Evolutionary conservation across 2,329 filamentous ascomycete genomes (phyloP), one percentile per base, ranked within the genome.

Genomic region (Neonectria faginata): DNA sequence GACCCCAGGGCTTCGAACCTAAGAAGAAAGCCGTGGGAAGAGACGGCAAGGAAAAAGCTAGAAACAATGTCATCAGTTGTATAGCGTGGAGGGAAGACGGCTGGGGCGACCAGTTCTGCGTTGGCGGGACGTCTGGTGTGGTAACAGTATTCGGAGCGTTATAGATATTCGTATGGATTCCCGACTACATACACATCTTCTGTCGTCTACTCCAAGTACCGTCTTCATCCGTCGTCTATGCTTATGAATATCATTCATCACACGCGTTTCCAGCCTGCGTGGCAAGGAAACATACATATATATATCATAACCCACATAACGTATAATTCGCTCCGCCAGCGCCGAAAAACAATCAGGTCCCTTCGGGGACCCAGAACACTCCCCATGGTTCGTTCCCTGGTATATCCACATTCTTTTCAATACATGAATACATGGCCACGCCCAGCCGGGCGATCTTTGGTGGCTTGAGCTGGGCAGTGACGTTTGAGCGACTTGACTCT

Each of bases 61-160:
- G 85, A 60, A 86, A 78, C 66, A 90, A 90, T 65, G 84, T 90
- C 18, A 80, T 89, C 25, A 90, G 85, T 70, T 89, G 87, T 73
- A 77, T 90, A 58, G 85, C 87, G 2, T 91, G 88, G 88, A 85
- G 85, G 61, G 86, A 89, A 31, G 80, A 81, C 53, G 88, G 88
- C 18, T 88, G 86, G 77, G 88, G 88, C 6, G 85, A 89, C 64
- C 87, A 90, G 75, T 90, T 88, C 74, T 89, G 88, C 65, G 88
- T 87, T 12, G 88, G 87, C 42, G 88, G 88, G n/a, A 89, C 86
- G 25, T 89, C 88, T 54, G 88, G 88, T 5, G 80, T 88, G 16
- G 88, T 89, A n/a, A 89, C 88, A 0, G 87, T 90, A 11, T 91
- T 87, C 77, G 87, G 87, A 31, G 59, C 73, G 16, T 64, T 74